Conservation (phyloP, 2,329 filamentous ascomycete genomes). For the Talaromyces sp. region DNA sequence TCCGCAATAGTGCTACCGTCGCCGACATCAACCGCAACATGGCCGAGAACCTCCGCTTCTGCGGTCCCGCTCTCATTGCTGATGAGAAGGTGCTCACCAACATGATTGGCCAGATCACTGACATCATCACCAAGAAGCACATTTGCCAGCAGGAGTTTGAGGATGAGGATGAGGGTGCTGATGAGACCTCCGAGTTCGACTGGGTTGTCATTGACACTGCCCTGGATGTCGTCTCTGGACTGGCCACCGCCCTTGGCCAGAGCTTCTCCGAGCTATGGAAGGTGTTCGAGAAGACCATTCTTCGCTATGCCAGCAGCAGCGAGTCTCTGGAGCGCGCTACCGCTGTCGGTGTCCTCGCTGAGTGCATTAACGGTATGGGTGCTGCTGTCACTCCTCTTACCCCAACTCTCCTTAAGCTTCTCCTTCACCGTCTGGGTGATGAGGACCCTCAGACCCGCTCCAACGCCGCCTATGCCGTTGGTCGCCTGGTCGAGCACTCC, state of each 20-base stretch:
- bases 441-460: slow-evolving; percentile 91
- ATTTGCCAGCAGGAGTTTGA: slow-evolving; percentile 90
- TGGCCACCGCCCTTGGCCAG: slow-evolving; percentile 77
- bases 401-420: slow-evolving; percentile 71
- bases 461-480: slow-evolving; percentile 90
- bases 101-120: slow-evolving; percentile 72
- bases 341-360: slow-evolving; percentile 87
- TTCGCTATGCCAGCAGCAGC: slow-evolving; percentile 83
- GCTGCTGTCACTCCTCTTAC: slow-evolving; percentile 81
- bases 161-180: slow-evolving; percentile 74
- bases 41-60: slow-evolving; percentile 84
- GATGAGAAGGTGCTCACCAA: slow-evolving; percentile 74
- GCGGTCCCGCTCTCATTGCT: slow-evolving; percentile 81
- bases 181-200: slow-evolving; percentile 91
- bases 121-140: slow-evolving; percentile 87
- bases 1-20: slow-evolving; percentile 69
- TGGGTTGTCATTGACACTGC: slow-evolving; percentile 96
- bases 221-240: slow-evolving; percentile 83
- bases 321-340: slow-evolving; percentile 87
- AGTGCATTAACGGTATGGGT: slow-evolving; percentile 85
- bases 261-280: slow-evolving; percentile 90
- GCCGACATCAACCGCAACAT: slow-evolving; percentile 95
- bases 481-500: slow-evolving; percentile 81
- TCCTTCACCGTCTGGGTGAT: slow-evolving; percentile 84
- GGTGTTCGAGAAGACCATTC: slow-evolving; percentile 87